Base-by-base conservation (phyloP, 1,284 basidiomycete species). In the Cryptococcus sp. region DNA sequence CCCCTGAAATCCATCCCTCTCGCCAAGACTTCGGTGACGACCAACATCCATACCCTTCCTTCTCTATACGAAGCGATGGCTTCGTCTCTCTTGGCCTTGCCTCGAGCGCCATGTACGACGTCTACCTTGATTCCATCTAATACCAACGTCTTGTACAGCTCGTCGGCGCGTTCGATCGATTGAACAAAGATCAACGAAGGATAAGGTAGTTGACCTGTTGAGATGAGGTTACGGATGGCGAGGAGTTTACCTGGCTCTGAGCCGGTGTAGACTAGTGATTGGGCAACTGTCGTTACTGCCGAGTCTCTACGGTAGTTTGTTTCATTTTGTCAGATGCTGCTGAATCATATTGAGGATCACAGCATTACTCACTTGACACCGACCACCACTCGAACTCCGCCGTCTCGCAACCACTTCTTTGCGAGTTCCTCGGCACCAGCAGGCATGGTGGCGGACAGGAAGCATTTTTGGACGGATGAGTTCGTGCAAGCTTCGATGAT, bases 1-100 rank as follows among this genome's bases (percentile, higher is more conserved):
- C 93, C 93, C 75, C 91, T 90, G 81, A 99, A 98, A 74, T 99
- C 95, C 86, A 99, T 94, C 4, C 95, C 96, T 64, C 96, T 84
- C 13, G 92, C 93, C 87, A 96, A 89, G 40, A 96, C 89, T 73
- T 97, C 94, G 16, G 93, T 97, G 64, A 88, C 90, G 50, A 96
- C 84, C 83, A 97, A 85, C 25, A 93, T 85, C 93, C 93, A 97
- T 61, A 90, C 89, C 68, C 89, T 84, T 0, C 93, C 95, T 64
- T 83, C 82, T 46, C 90, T 86, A 86, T 99, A 97, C 20, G 88
- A 85, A 46, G 83, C 82, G 13, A 97, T 84, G 11, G 89, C 86
- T 66, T 91, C 87, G 65, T 95, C 91, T 46, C 95, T 84, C 75
- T 95, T 90, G 67, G 89, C 87, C 67, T 86, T 87, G 5, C 86